Evolutionary conservation across 305 asterid species (phyloP), one percentile per base, ranked within the genome.

Genomic region (Lippia alba): DNA sequence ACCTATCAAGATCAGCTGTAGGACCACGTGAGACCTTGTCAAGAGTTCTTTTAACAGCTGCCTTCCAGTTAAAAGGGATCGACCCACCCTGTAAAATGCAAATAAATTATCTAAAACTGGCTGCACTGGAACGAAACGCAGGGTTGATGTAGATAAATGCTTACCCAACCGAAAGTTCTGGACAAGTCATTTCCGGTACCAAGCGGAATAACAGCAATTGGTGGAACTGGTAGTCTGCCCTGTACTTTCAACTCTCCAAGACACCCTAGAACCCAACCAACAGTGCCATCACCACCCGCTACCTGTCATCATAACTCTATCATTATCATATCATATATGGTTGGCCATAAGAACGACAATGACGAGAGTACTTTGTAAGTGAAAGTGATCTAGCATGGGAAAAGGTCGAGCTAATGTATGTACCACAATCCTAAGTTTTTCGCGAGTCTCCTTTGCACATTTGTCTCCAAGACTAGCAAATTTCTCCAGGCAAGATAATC

Each of bases 251-350:
- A 95, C 76, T 87, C 91, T 50, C 96, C 97, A 41, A 91, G 88
- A 76, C 97, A 91, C 15, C 97, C 97, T 2, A 91, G 96, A 65
- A 89, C 91, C 97, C 97, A 91, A 34, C 97, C 97, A 69, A 91
- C 97, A 6, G 97, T 89, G 57, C 97, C 97, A 80, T 91, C 97
- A 79, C 97, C 97, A 55, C 97, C 97, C 14, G 97, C 97, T 64
- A 90, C 96, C 97, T 91, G 90, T 68, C 76, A 83, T 24, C 30
- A 79, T 45, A 7, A 70, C 73, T 8, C 41, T 55, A 66, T 61
- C 50, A 62, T 73, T 45, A 55, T 36, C 41, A 45, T 63, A 30
- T 39, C 58, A 49, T 36, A 53, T 34, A 18, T 51, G 46, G 72
- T 65, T 39, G 19, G 36, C 61, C 33, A 64, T 46, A 61, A 77